Base-by-base conservation (phyloP, 257 asterid genomes). In the Paraleonurus japonicus region DNA sequence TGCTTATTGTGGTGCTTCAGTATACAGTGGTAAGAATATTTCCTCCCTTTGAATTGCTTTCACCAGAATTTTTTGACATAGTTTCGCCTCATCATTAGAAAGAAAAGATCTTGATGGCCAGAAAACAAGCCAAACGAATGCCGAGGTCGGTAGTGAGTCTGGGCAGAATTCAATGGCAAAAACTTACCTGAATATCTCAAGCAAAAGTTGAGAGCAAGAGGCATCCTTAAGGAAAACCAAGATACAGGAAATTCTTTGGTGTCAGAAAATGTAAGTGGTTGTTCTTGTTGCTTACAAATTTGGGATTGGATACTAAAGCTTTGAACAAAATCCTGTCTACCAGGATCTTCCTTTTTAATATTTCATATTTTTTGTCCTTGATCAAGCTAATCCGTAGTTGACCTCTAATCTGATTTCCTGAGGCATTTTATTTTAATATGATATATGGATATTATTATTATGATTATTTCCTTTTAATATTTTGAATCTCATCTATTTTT, bases 101-200 rank as follows among this genome's bases (percentile, higher is more conserved):
- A 74, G 64, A 63, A 43, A 75, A 63, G 85, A 74, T 65, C 61
- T 51, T 61, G 82, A 76, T 80, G 85, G 71, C 64, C 74, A 65
- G 61, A 68, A 76, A 66, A 76, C 77, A 30, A 75, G 74, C 79
- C 80, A 82, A 73, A 75, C 60, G 16, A 69, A 71, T 77, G 72
- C 81, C 15, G 90, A 80, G 71, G 78, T 62, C 59, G 67, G 62
- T 62, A 80, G 82, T 45, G 88, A 79, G 74, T 71, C 86, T 62
- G 90, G 67, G 74, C 82, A 76, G 72, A 78, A 78, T 53, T 69
- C 87, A 50, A 70, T 30, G 37, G 74, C 73, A 79, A 85, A 61
- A 89, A 84, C 73, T 85, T 95, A 69, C 99, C 99, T 69, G 96
- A 92, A 69, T 92, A 86, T 84, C 96, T 95, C 75, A 95, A 89